Percentiles rank a stretch among this genome's conserved stretches.
These are phyloP conservation scores for Fraxinus sp. DNA, from an alignment of 305 asterid genomes.

Conservation along the genomic window DNA sequence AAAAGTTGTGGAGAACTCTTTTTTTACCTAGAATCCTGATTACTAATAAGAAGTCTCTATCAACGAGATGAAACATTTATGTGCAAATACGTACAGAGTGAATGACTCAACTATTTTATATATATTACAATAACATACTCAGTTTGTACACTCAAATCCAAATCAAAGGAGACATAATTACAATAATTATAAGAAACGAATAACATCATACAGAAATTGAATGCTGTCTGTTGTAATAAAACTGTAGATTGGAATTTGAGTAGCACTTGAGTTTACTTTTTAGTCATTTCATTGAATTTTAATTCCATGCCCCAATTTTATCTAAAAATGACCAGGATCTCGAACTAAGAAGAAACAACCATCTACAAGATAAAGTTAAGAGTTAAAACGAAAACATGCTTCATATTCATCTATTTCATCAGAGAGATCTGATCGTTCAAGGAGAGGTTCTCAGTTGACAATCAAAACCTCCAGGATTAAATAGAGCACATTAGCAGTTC, in stretches of 20 bases:
- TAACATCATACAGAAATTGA: not conserved
- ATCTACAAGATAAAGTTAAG: not conserved
- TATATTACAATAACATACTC: not conserved
- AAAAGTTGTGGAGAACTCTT: not conserved
- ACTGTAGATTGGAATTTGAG: not conserved
- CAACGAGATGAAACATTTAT: too few species aligned
- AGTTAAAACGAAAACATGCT: not conserved
- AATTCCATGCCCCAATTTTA: not conserved
- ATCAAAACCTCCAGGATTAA: not conserved
- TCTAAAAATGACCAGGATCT: not conserved
- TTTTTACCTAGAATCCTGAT: too few species aligned
- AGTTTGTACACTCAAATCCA: not conserved
- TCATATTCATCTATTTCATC: not conserved
- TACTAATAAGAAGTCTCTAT: too few species aligned
- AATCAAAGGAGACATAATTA: not conserved
- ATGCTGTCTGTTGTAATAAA: not conserved
- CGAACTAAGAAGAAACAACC: not conserved
- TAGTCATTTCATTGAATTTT: not conserved
- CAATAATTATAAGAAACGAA: not conserved
- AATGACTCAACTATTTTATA: too few species aligned
- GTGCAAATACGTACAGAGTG: too few species aligned
- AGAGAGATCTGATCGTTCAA: not conserved
- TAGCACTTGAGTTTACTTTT: not conserved
- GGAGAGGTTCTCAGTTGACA: not conserved
- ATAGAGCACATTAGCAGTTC: not conserved